These are phyloP conservation scores for Termitomyces bulborhizus DNA, from an alignment of 768 basidiomycete genomes.

Conservation along the genomic window DNA sequence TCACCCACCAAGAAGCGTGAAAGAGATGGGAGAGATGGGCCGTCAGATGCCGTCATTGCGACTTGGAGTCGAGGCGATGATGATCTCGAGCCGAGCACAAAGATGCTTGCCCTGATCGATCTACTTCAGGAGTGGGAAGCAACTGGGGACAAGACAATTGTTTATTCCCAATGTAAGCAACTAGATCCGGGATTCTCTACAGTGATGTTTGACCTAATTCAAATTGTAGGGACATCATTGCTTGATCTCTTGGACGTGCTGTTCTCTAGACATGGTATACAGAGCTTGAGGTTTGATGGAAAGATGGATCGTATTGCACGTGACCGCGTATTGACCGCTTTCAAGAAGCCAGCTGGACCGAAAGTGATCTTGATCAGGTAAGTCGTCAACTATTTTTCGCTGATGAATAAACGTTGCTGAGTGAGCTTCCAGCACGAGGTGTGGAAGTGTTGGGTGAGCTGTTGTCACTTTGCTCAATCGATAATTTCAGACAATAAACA, in stretches of 20 bases:
- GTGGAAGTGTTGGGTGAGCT: conserved; percentile 55
- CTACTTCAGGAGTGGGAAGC: conserved; percentile 54
- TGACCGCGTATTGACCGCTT: conserved; percentile 42
- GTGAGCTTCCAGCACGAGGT: conserved; percentile 40
- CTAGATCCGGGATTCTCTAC: background rate
- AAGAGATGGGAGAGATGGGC: conserved; percentile 18
- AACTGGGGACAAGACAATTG: conserved; percentile 63
- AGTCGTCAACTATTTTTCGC: background rate
- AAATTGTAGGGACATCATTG: conserved; percentile 62
- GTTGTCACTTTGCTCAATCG: background rate
- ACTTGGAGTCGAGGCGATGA: conserved; percentile 58
- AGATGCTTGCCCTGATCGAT: conserved; percentile 55
- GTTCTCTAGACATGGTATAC: conserved; percentile 53
- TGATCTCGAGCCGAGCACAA: conserved; percentile 59
- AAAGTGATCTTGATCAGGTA: conserved; percentile 62
- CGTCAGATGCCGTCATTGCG: conserved; percentile 38
- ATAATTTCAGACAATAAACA: background rate
- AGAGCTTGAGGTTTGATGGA: conserved; percentile 61
- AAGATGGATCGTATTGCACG: conserved; percentile 51
- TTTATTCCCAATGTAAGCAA: conserved; percentile 60
- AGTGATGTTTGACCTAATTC: background rate
- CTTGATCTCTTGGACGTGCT: conserved; percentile 59
- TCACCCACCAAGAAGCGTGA: conserved; percentile 16
- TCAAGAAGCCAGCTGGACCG: conserved; percentile 51
- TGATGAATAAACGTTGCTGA: background rate